These are phyloP conservation scores for Aspergillus quadricinctus DNA, from an alignment of 2,329 filamentous ascomycete genomes.

Conservation along the genomic window DNA sequence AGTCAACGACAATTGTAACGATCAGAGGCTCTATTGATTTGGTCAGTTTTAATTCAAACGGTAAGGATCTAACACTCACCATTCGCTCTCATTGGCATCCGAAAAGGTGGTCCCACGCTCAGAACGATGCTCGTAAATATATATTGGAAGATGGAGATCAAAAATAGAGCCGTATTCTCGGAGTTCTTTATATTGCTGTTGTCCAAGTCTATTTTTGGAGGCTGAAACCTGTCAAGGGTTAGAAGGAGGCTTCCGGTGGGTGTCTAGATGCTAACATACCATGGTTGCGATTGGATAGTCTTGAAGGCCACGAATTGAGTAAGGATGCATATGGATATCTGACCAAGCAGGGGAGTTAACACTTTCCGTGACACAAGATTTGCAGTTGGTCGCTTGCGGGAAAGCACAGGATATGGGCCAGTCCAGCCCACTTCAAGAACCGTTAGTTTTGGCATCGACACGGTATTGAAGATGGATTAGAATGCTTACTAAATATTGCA, in stretches of 20 bases:
- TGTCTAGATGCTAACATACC: slow-evolving; percentile 49
- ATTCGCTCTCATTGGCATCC: slow-evolving; percentile 74
- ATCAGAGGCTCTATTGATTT: slow-evolving; percentile 69
- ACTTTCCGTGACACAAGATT: slow-evolving; percentile 91
- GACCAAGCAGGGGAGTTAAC: slow-evolving; percentile 79
- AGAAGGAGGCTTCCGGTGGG: slow-evolving; percentile 1
- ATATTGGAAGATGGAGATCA: slow-evolving; percentile 91
- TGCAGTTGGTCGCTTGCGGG: slow-evolving; percentile 82
- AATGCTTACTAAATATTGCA: slow-evolving; percentile 75
- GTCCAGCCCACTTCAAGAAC: slow-evolving; percentile 76
- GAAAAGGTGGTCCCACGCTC: slow-evolving; percentile 86
- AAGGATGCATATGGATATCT: slow-evolving; percentile 75
- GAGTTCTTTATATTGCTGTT: slow-evolving; percentile 86
- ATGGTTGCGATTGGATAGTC: slow-evolving; percentile 71
- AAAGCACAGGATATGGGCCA: slow-evolving; percentile 71
- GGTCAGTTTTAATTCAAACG: slow-evolving; percentile 4
- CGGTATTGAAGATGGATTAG: not conserved
- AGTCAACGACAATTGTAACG: slow-evolving; percentile 64
- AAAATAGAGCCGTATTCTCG: slow-evolving; percentile 86
- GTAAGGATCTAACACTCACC: slow-evolving; percentile 49
- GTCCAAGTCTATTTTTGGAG: slow-evolving; percentile 70
- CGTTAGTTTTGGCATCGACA: slow-evolving; percentile 3
- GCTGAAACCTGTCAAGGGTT: slow-evolving; percentile 60
- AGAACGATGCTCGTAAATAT: slow-evolving; percentile 85
- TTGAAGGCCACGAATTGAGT: slow-evolving; percentile 72